Conservation (phyloP, 352 stramenopile genomes). For the Ophiocytium majus region DNA sequence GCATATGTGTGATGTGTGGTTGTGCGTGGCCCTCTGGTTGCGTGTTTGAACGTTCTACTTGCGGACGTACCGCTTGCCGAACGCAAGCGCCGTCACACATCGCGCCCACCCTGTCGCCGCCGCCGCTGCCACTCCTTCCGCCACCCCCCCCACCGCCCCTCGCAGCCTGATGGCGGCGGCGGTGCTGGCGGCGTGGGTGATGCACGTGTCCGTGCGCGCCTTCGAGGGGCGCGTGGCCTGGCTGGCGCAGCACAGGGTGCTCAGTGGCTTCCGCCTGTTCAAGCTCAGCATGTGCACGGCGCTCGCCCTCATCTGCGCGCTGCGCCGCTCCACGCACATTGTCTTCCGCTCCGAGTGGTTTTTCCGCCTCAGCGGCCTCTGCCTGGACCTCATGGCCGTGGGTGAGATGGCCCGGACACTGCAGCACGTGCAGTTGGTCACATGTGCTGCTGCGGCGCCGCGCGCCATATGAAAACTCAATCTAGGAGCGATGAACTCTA, state of each 20-base stretch:
- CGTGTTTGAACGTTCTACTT: not conserved
- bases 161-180: slow-evolving; percentile 37
- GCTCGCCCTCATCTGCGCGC: slow-evolving; percentile 41
- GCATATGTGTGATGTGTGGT: too few species aligned
- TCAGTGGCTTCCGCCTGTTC: slow-evolving; percentile 55
- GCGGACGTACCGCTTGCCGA: not conserved
- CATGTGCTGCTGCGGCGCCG: too few species aligned
- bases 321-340: slow-evolving; percentile 36
- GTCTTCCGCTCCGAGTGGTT: slow-evolving; percentile 53
- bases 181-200: slow-evolving; percentile 35
- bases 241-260: slow-evolving; percentile 41
- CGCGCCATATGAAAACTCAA: too few species aligned
- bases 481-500: too few species aligned
- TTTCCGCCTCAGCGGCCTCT: slow-evolving; percentile 54
- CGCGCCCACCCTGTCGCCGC: not conserved
- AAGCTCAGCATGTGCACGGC: slow-evolving; percentile 54
- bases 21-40: too few species aligned
- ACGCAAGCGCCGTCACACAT: not conserved
- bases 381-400: slow-evolving; percentile 55
- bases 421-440: too few species aligned
- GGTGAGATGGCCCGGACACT: too few species aligned
- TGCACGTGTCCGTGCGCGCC: slow-evolving; percentile 38
- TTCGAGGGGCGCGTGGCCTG: slow-evolving; percentile 39
- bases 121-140: not conserved
- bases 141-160: too few species aligned